Conservation (phyloP, 768 basidiomycete species). For the Russula griseocarnosa region DNA sequence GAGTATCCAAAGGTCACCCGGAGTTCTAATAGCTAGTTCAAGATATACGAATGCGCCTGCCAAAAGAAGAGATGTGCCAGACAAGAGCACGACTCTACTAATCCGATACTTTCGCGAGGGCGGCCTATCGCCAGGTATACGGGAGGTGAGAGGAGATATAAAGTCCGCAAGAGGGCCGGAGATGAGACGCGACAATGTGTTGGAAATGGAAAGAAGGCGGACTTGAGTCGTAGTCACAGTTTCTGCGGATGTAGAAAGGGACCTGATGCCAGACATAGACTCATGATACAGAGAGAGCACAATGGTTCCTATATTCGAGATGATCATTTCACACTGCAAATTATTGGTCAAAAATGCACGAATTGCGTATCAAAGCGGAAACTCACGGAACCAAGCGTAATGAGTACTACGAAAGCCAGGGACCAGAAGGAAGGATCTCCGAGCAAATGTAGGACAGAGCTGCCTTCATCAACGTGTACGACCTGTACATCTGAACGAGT, state of each 20-base stretch:
- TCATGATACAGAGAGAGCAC: constrained; percentile 55
- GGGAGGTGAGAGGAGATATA: constrained; percentile 57
- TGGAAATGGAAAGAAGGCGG: constrained; percentile 61
- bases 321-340: constrained; percentile 58
- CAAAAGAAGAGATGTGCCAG: constrained; percentile 47
- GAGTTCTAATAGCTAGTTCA: constrained; percentile 45
- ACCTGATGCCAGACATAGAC: constrained; percentile 15
- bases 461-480: constrained; percentile 33
- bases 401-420: constrained; percentile 47
- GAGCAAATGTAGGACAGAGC: constrained; percentile 44
- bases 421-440: constrained; percentile 61
- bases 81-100: constrained; percentile 61
- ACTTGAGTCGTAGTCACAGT: constrained; percentile 60
- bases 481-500: constrained; percentile 29
- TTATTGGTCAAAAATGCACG: neutral
- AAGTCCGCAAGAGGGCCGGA: constrained; percentile 70
- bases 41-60: constrained; percentile 54
- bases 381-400: constrained; percentile 68
- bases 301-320: constrained; percentile 78
- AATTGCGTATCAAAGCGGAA: neutral
- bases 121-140: constrained; percentile 38
- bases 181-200: constrained; percentile 65
- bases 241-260: constrained; percentile 32
- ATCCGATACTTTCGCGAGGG: constrained; percentile 49
- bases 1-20: constrained; percentile 59